Percentiles rank a stretch among this genome's conserved stretches.
phyloP scores from a whole-genome alignment of 2,329 filamentous ascomycete genomes.

The Nigrospora osmanthi region DNA sequence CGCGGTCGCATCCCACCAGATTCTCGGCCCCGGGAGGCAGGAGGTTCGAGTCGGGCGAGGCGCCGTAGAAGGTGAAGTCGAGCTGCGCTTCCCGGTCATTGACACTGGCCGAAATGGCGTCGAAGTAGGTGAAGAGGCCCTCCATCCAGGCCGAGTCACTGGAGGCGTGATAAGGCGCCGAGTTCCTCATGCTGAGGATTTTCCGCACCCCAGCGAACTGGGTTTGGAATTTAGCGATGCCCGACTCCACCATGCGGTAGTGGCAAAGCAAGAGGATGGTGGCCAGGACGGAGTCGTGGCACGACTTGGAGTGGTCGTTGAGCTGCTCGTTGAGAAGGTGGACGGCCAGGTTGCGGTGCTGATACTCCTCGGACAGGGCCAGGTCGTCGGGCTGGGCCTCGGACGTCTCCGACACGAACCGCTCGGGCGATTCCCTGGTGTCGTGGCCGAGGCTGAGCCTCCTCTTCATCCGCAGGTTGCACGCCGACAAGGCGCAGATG shows the following conservation, averaged over 20 bases:
- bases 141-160: conserved; percentile 84
- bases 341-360: conserved; percentile 75
- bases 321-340: conserved; percentile 77
- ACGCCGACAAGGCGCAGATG: conserved; percentile 80
- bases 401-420: conserved; percentile 33
- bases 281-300: conserved; percentile 79
- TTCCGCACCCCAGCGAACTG: conserved; percentile 92
- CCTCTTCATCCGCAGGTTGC: conserved; percentile 82
- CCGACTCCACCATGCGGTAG: conserved; percentile 89
- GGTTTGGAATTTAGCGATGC: conserved; percentile 85
- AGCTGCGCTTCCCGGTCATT: conserved; percentile 88
- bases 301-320: conserved; percentile 64
- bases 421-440: conserved; percentile 42
- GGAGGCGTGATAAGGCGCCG: conserved; percentile 39
- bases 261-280: conserved; percentile 84
- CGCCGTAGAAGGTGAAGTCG: conserved; percentile 55
- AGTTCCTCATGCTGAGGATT: conserved; percentile 68
- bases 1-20: conserved; percentile 77
- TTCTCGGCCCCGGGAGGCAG: conserved; percentile 66
- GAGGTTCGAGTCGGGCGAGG: conserved; percentile 37
- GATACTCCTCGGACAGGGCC: conserved; percentile 69
- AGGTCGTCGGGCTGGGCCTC: conserved; percentile 51
- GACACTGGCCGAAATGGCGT: conserved; percentile 84
- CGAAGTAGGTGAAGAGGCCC: conserved; percentile 88
- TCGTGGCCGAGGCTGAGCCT: conserved; percentile 54